phyloP scores from a whole-genome alignment of 2,329 filamentous ascomycete genomes.

The Exserohilum turcica region DNA sequence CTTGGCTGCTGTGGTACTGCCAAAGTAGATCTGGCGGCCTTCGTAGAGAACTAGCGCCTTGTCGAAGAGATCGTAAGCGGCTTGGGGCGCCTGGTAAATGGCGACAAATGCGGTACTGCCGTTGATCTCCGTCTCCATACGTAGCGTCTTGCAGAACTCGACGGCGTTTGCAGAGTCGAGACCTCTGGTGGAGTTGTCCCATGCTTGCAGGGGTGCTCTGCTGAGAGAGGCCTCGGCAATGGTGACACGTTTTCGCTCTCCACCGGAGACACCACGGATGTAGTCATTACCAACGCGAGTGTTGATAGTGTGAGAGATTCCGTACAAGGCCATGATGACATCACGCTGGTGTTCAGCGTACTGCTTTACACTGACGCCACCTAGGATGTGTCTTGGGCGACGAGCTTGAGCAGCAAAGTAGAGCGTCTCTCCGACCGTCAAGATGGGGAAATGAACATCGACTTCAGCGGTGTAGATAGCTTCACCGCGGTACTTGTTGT shows the following conservation, averaged over 20 bases:
- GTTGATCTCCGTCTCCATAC: constrained; percentile 70
- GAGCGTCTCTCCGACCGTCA: constrained; percentile 79
- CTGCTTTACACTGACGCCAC: constrained; percentile 59
- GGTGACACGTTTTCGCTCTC: constrained; percentile 79
- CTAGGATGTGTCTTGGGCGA: constrained; percentile 65
- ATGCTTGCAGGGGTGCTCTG: constrained; percentile 67
- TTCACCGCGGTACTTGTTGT: constrained; percentile 77
- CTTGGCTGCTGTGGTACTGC: constrained; percentile 65
- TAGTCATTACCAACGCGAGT: constrained; percentile 77
- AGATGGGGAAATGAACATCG: constrained; percentile 78
- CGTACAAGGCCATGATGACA: constrained; percentile 64
- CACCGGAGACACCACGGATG: constrained; percentile 74
- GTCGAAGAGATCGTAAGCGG: constrained; percentile 72
- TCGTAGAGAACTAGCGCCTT: constrained; percentile 71
- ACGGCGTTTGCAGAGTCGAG: constrained; percentile 76
- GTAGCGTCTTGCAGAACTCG: constrained; percentile 74
- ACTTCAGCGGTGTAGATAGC: constrained; percentile 86
- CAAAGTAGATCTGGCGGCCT: constrained; percentile 75
- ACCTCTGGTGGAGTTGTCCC: constrained; percentile 79
- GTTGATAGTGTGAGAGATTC: constrained; percentile 73
- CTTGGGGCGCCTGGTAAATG: constrained; percentile 74
- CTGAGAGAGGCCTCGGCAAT: constrained; percentile 79
- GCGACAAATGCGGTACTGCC: constrained; percentile 70
- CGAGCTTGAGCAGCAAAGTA: constrained; percentile 76
- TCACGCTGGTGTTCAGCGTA: constrained; percentile 70